phyloP scores from a whole-genome alignment of 2,329 filamentous ascomycete genomes.

The Paraconiothyrium brasiliense region DNA sequence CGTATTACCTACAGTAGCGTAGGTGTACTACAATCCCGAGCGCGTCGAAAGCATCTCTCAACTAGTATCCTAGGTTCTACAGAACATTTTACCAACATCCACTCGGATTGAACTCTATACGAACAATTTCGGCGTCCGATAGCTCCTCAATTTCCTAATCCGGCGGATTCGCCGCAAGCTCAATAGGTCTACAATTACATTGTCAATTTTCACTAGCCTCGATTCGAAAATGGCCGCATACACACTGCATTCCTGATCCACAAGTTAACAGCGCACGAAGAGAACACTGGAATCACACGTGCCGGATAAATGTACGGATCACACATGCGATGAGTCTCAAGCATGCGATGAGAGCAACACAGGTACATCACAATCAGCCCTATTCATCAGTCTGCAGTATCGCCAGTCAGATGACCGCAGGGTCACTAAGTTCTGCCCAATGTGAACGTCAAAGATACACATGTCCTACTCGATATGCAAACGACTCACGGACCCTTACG shows the following conservation, averaged over 20 bases:
- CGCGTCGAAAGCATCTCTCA: neutral
- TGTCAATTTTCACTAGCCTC: neutral
- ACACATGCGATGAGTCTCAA: neutral
- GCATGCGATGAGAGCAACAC: neutral
- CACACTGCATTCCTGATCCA: neutral
- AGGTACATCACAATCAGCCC: neutral
- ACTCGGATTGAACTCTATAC: neutral
- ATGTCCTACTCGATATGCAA: neutral
- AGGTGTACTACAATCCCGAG: conserved; percentile 37
- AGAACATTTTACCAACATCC: neutral
- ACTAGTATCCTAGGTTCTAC: neutral
- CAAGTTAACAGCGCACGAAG: neutral
- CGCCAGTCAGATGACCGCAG: neutral
- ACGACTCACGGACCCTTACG: conserved; percentile 3
- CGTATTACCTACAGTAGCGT: conserved; percentile 27
- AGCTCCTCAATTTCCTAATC: neutral
- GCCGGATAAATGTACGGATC: neutral
- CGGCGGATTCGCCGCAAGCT: neutral
- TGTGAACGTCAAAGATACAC: neutral
- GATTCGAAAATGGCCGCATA: conserved; percentile 1
- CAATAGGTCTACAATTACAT: neutral
- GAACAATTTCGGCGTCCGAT: neutral
- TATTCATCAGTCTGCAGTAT: neutral
- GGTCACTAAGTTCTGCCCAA: neutral
- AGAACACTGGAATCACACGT: neutral